Percentiles rank a stretch among this genome's conserved stretches.
These are phyloP conservation scores for Tulasnella sp. DNA, from an alignment of 768 basidiomycete species.

Conservation along the genomic window DNA sequence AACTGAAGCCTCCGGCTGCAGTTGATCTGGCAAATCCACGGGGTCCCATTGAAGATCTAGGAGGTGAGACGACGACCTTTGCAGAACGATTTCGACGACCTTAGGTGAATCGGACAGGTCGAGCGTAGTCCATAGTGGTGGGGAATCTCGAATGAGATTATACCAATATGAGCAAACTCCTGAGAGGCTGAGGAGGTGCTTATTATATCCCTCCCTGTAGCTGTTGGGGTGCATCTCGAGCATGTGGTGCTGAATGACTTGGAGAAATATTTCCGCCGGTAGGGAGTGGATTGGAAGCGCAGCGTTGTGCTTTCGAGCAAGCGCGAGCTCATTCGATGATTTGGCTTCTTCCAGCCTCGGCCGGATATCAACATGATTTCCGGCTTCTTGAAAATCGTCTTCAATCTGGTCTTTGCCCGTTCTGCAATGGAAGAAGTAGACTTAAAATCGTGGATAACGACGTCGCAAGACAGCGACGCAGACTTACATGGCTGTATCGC, in stretches of 20 bases:
- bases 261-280: neutral
- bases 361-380: neutral
- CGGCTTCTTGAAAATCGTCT: neutral
- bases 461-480: too few species aligned
- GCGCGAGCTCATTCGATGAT: neutral
- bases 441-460: too few species aligned
- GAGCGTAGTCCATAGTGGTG: neutral
- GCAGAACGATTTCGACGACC: neutral
- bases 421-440: too few species aligned
- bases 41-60: neutral
- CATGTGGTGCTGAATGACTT: neutral
- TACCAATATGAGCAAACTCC: neutral
- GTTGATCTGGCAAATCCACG: too few species aligned
- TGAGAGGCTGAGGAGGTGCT: neutral
- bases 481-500: too few species aligned
- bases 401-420: too few species aligned
- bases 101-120: neutral
- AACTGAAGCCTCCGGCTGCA: too few species aligned
- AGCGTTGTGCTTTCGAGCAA: neutral
- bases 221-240: neutral
- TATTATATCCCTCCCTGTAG: neutral
- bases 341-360: neutral
- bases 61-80: neutral
- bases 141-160: neutral
- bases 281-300: neutral